These are phyloP conservation scores for Diaporthe amygdali DNA, from an alignment of 2,329 filamentous ascomycete species.

Conservation along the genomic window DNA sequence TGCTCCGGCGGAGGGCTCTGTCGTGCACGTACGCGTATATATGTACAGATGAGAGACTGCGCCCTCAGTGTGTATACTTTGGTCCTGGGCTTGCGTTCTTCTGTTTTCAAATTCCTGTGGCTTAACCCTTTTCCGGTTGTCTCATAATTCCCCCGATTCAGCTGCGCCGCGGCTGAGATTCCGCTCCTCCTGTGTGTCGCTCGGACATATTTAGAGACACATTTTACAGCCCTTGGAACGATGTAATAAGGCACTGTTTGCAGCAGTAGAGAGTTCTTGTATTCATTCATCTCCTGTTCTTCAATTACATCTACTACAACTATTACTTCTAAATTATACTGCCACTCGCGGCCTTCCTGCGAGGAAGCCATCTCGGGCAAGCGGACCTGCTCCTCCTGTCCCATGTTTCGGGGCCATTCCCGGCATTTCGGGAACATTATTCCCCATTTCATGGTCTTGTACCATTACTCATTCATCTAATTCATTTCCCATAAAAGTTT, in stretches of 20 bases:
- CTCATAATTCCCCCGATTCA: not conserved
- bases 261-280: constrained; percentile 2
- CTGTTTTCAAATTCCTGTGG: not conserved
- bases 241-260: not conserved
- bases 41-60: not conserved
- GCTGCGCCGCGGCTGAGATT: not conserved
- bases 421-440: not conserved
- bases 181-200: not conserved
- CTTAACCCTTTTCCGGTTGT: not conserved
- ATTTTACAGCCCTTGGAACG: not conserved
- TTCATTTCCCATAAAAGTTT: constrained; percentile 17
- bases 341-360: not conserved
- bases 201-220: not conserved
- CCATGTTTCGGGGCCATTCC: not conserved
- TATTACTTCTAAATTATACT: constrained; percentile 11
- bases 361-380: not conserved
- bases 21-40: too few species aligned
- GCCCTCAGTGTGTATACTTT: not conserved
- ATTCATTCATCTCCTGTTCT: constrained; percentile 3
- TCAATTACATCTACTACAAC: constrained; percentile 4
- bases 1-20: not conserved
- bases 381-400: not conserved
- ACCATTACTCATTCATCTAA: constrained; percentile 20
- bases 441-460: not conserved
- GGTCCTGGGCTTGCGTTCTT: not conserved